Conservation (phyloP, 148 eudicot genomes). For the Vaccinium corymbosum region DNA sequence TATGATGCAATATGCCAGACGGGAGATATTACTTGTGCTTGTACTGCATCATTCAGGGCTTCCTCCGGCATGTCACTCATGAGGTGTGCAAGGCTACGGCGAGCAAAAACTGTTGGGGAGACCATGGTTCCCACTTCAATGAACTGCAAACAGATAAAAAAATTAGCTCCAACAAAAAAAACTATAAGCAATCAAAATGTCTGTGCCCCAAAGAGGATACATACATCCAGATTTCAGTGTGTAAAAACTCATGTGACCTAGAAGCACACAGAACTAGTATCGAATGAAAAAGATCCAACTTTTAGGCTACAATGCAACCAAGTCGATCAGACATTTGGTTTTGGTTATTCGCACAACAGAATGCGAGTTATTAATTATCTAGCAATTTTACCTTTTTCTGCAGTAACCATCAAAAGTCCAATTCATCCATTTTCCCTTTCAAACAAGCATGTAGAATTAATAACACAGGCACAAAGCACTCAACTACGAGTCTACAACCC, state of each 20-base stretch:
- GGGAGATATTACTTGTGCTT: conserved; percentile 81
- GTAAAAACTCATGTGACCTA: too few species aligned
- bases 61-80: conserved; percentile 80
- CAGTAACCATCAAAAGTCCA: neutral
- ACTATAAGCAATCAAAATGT: neutral
- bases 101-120: conserved; percentile 91
- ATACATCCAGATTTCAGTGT: too few species aligned
- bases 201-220: neutral
- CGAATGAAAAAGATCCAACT: neutral
- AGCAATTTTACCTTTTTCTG: neutral
- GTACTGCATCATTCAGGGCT: conserved; percentile 74
- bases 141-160: conserved; percentile 46
- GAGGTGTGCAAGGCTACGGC: conserved; percentile 80
- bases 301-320: neutral
- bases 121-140: conserved; percentile 89
- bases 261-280: too few species aligned
- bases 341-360: neutral
- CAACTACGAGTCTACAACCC: neutral
- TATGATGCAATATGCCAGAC: conserved; percentile 83
- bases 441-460: neutral
- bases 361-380: neutral
- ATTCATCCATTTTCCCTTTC: neutral
- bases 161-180: conserved; percentile 10
- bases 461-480: neutral
- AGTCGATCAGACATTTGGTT: neutral